Evolutionary conservation across 2,329 filamentous ascomycete genomes (phyloP).

Genomic region (Paradendryphiella salina): DNA sequence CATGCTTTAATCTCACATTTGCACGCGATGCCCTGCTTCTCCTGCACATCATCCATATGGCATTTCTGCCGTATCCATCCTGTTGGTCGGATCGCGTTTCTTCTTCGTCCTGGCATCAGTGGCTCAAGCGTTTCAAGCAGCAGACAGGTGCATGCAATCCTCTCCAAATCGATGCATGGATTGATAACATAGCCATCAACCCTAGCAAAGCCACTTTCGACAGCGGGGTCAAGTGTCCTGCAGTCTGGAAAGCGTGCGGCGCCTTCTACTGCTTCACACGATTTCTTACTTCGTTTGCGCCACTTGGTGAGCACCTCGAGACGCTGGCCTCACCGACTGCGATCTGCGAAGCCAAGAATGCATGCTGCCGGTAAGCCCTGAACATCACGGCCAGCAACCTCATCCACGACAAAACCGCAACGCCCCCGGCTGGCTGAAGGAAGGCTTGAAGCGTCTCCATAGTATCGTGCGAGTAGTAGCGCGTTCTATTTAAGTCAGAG

Average conservation of each 20-base stretch:
- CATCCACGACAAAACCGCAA: neutral
- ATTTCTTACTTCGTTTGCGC: neutral
- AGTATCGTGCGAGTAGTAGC: neutral
- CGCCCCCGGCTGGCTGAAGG: neutral
- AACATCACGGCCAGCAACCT: neutral
- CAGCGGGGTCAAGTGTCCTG: too few relatives aligned
- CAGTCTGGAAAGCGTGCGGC: too few relatives aligned
- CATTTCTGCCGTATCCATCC: too few relatives aligned
- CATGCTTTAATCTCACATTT: neutral
- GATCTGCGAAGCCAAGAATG: neutral
- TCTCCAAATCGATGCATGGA: neutral
- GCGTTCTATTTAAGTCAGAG: neutral
- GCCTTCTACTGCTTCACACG: too few relatives aligned
- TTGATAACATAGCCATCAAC: neutral
- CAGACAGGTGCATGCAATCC: neutral
- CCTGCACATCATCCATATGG: too few relatives aligned
- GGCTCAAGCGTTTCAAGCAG: neutral
- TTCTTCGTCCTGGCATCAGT: neutral
- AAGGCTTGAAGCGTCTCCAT: neutral
- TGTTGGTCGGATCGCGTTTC: too few relatives aligned
- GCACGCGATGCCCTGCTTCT: too few relatives aligned
- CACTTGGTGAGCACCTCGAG: neutral
- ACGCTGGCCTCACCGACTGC: constrained; percentile 5
- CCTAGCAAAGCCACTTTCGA: too few relatives aligned
- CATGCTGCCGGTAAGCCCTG: neutral